Evolutionary conservation across 139 green algal genomes (phyloP), one percentile per base, ranked within the genome.

Genomic region (Micractinium conductrix): DNA sequence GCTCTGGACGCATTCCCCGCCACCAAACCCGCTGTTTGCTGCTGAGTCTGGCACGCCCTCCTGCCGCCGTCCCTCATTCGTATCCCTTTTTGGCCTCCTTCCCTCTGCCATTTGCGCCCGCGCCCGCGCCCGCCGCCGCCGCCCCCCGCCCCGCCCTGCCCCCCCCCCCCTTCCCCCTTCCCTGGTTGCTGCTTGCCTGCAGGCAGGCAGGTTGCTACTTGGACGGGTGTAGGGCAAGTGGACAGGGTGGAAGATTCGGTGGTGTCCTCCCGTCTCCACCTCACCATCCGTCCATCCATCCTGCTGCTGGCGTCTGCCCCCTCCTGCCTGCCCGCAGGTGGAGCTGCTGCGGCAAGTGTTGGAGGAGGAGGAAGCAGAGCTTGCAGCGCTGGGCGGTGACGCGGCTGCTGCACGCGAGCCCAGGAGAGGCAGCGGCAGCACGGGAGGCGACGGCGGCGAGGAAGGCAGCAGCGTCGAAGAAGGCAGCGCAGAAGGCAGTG

Each of bases 361-460:
- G 79, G 68, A 92, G 40, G 88, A 90, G 58, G 92, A 95, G 75
- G 92, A 94, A 72, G 85, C 33, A 26, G 80, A 63, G 58, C 65
- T 90, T 38, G 75, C 44, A 40, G 76, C 10, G 35, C 50, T 22
- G 30, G 65, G 1, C 2, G 53, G 24, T 26, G 78, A 75, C 63
- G 8, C 53, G 44, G 42, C 14, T 2, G 70, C 38, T 9, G 30
- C 43, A 26, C 42, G 35, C 8, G 53, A 62, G 42, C n/a, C n/a
- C n/a, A n/a, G n/a, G n/a, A n/a, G n/a, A n/a, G n/a, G n/a, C 10
- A 67, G 50, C 69, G 19, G 58, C 42, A 82, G 38, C 21, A 42
- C 10, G 80, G 93, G 72, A 71, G 53, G 53, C 24, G 53, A 62
- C 6, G 81, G 44, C 85, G 79, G 28, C 37, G 69, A 74, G 68